Base-by-base conservation (phyloP, 2,329 filamentous ascomycete genomes). In the Penicillium sp. region DNA sequence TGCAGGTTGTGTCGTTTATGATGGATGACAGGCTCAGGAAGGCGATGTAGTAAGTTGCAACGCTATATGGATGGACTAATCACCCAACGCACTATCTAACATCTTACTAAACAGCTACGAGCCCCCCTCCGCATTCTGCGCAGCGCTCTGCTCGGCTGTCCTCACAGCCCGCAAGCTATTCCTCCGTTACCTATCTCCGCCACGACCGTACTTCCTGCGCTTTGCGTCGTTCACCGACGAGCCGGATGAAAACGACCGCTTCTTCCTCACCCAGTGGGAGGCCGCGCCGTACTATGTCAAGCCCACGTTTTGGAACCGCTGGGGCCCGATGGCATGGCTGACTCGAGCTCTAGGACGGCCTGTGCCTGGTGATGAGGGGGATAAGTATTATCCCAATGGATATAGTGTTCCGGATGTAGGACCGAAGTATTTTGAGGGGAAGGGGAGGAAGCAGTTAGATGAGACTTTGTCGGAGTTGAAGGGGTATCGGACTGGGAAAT, bases 241-340 rank as follows among this genome's bases (percentile, higher is more conserved):
- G 0, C 76, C 82, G 0, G 82, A 89, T 10, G 72, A 79, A 31
- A 81, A 82, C 0, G 82, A 82, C 0, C 81, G 82, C 3, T 79
- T 85, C 60, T 77, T 80, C 52, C 70, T 74, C 65, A 70, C 75
- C 0, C 63, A 76, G 38, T 89, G 85, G 72, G 79, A 86, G 27
- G 82, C 84, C 11, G 82, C 85, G 46, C 88, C 88, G 2, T 89
- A 83, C 73, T 90, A 90, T 71, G 78, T 83, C 25, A 79, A 82
- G 59, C 79, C 79, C 29, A 87, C 82, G 0, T 70, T 83, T 40
- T 84, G 80, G 83, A 84, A 81, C 65, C 82, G 84, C 57, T 91
- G 83, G 85, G 84, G 83, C 2, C 86, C 81, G 0, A 70, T 71
- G 58, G 85, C 80, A 0, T 80, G 80, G 78, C 56, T 83, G 11